phyloP scores from a whole-genome alignment of 108 stramenopile species.

The Aureococcus anophagefferens region DNA sequence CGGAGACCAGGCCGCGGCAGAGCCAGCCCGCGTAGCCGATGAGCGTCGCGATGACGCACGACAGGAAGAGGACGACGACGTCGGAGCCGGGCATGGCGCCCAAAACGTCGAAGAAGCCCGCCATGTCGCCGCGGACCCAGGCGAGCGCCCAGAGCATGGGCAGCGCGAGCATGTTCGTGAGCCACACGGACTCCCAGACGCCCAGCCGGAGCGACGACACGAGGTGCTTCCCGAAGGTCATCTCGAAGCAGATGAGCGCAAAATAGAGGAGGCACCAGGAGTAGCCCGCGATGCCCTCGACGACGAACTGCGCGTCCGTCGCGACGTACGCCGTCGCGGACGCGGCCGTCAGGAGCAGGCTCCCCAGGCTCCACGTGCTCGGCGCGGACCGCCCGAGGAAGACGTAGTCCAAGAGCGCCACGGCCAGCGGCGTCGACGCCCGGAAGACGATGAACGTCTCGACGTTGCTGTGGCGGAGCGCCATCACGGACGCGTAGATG shows the following conservation, averaged over 20 bases:
- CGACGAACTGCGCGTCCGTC: slow-evolving; percentile 31
- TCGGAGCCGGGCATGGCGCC: neutral
- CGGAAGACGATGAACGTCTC: slow-evolving; percentile 91
- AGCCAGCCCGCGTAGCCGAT: slow-evolving; percentile 79
- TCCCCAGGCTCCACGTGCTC: slow-evolving; percentile 46
- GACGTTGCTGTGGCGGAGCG: slow-evolving; percentile 67
- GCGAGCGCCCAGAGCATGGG: slow-evolving; percentile 54
- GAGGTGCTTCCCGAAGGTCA: slow-evolving; percentile 81
- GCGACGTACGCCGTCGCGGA: slow-evolving; percentile 72
- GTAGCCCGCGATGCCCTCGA: slow-evolving; percentile 27
- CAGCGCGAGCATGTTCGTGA: slow-evolving; percentile 71
- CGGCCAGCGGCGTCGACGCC: slow-evolving; percentile 65
- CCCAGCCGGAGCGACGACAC: slow-evolving; percentile 39
- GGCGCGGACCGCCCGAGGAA: slow-evolving; percentile 78
- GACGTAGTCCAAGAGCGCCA: slow-evolving; percentile 64
- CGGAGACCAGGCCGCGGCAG: slow-evolving; percentile 65
- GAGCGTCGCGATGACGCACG: slow-evolving; percentile 67
- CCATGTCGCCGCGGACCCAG: neutral
- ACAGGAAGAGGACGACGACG: slow-evolving; percentile 39
- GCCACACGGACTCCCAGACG: slow-evolving; percentile 58
- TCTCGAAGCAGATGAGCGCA: slow-evolving; percentile 67
- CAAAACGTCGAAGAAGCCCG: neutral
- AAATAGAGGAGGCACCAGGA: slow-evolving; percentile 31
- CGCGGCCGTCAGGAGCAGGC: slow-evolving; percentile 45
- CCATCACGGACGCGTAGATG: slow-evolving; percentile 73